Conservation (phyloP, 257 asterid genomes). For the Primulina tabacum region DNA sequence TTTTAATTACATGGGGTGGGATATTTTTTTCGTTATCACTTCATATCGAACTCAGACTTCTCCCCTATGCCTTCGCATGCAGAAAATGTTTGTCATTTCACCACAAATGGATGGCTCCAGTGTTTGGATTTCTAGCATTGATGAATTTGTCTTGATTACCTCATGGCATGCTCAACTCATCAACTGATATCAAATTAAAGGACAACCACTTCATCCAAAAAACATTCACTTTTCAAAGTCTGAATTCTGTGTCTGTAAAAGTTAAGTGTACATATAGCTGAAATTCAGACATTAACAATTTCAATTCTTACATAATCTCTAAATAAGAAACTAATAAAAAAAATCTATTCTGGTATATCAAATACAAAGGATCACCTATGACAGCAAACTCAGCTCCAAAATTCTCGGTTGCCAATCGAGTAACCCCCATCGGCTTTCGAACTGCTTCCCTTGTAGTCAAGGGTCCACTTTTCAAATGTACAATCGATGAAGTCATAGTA, state of each 20-base stretch:
- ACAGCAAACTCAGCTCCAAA: slow-evolving; percentile 56
- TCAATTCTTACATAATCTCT: neutral
- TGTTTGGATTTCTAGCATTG: neutral
- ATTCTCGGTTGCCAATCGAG: slow-evolving; percentile 58
- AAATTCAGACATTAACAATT: neutral
- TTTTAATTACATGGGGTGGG: too few relatives aligned
- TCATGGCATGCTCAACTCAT: neutral
- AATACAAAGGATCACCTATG: slow-evolving; percentile 5
- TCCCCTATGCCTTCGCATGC: too few relatives aligned
- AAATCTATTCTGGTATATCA: slow-evolving; percentile 8
- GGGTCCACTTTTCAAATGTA: slow-evolving; percentile 90
- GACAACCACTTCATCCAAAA: neutral
- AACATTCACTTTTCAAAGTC: neutral
- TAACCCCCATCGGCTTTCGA: slow-evolving; percentile 32
- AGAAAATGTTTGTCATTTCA: too few relatives aligned
- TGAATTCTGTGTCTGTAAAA: neutral
- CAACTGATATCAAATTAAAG: neutral
- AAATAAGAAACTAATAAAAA: neutral
- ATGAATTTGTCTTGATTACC: neutral
- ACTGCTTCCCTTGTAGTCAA: slow-evolving; percentile 43
- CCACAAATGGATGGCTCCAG: neutral
- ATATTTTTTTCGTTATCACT: too few relatives aligned
- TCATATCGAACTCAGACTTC: too few relatives aligned
- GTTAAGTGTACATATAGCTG: neutral
- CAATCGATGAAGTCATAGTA: slow-evolving; percentile 86